Evolutionary conservation across 1,139 yeast species (phyloP).

Genomic region (Hyphopichia burtonii): DNA sequence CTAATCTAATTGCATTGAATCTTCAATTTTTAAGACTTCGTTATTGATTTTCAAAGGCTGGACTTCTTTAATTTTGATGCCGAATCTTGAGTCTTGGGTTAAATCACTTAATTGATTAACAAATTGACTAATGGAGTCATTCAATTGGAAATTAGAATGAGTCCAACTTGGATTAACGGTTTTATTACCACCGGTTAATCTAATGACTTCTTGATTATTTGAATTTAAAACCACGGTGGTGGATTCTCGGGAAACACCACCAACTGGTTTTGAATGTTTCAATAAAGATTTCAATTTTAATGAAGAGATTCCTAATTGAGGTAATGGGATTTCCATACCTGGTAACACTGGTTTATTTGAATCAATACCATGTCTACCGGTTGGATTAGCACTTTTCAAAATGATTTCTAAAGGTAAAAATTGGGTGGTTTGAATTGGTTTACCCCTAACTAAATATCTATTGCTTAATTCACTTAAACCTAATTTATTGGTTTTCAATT

Average conservation of each 20-base stretch:
- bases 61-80: constrained; percentile 61
- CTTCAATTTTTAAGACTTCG: constrained; percentile 16
- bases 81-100: constrained; percentile 65
- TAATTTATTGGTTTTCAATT: constrained; percentile 60
- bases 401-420: constrained; percentile 68
- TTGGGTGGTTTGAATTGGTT: constrained; percentile 70
- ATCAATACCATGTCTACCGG: constrained; percentile 65
- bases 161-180: constrained; percentile 79
- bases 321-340: constrained; percentile 71
- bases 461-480: constrained; percentile 82
- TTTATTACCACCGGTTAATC: constrained; percentile 77
- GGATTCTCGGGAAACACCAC: constrained; percentile 69
- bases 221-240: constrained; percentile 55
- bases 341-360: constrained; percentile 67
- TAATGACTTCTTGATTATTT: constrained; percentile 51
- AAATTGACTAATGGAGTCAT: constrained; percentile 46
- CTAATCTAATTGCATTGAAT: constrained; percentile 39
- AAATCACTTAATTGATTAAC: constrained; percentile 56
- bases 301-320: constrained; percentile 65
- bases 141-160: constrained; percentile 66
- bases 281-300: constrained; percentile 62
- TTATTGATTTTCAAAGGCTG: constrained; percentile 48
- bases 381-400: constrained; percentile 59
- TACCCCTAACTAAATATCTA: constrained; percentile 74
- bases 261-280: constrained; percentile 48